Percentiles rank a stretch among this genome's conserved stretches.
phyloP scores from a whole-genome alignment of 2,329 filamentous ascomycete genomes.

The Colletotrichum sp. region DNA sequence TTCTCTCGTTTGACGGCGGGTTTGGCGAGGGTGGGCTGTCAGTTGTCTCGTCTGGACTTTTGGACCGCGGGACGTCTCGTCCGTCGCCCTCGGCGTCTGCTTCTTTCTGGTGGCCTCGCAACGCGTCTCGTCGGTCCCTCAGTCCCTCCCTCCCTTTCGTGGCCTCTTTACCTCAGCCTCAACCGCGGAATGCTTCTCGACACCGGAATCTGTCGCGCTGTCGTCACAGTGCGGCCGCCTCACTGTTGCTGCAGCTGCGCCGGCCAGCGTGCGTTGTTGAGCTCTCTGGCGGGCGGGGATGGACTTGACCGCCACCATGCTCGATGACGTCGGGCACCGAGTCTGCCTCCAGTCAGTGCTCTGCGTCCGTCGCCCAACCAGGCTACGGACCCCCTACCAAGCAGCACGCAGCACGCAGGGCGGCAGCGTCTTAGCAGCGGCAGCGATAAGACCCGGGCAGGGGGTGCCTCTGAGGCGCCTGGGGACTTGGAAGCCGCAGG shows the following conservation, averaged over 20 bases:
- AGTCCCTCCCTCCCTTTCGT: neutral
- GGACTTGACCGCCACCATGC: constrained; percentile 12
- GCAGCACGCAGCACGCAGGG: neutral
- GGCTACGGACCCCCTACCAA: neutral
- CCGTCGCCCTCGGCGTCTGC: neutral
- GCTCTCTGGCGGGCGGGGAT: neutral
- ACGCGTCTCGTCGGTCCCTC: neutral
- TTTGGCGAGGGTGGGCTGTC: neutral
- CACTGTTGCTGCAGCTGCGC: neutral
- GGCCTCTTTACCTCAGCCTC: neutral
- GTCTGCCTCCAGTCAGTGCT: neutral
- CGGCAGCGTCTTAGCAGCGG: neutral
- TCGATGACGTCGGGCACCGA: constrained; percentile 21
- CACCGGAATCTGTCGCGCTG: neutral
- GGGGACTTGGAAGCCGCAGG: neutral
- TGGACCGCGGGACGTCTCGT: neutral
- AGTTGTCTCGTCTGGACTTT: neutral
- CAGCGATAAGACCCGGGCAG: neutral
- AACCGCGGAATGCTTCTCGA: neutral
- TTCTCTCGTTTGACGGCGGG: neutral
- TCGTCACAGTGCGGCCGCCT: neutral
- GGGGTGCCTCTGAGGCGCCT: neutral
- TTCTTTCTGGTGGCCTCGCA: neutral
- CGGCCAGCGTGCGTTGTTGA: neutral
- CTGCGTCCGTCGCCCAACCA: constrained; percentile 8